Conservation (phyloP, 495 filamentous ascomycete genomes). For the Chaetomium cochliodes region DNA sequence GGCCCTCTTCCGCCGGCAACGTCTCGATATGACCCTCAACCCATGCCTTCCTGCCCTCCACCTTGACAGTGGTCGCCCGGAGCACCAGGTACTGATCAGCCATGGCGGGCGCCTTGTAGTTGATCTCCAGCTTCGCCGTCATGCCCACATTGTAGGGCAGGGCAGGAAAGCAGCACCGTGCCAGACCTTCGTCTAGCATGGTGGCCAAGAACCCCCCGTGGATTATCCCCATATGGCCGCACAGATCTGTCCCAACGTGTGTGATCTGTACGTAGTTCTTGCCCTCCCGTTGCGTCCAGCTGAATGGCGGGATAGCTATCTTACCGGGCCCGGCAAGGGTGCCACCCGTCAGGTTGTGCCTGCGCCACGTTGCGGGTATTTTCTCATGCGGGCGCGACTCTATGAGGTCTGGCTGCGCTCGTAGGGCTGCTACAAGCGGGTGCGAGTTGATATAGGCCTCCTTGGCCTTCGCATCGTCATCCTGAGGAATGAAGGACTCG, state of each 20-base stretch:
- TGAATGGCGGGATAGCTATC: constrained; percentile 78
- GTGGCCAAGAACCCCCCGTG: constrained; percentile 92
- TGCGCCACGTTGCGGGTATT: constrained; percentile 64
- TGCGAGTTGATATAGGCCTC: constrained; percentile 73
- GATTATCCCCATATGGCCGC: constrained; percentile 87
- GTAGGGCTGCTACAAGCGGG: constrained; percentile 65
- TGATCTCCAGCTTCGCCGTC: constrained; percentile 87
- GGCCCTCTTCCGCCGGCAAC: constrained; percentile 51
- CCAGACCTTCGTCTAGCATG: constrained; percentile 86
- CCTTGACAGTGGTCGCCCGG: constrained; percentile 76
- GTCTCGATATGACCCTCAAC: constrained; percentile 89
- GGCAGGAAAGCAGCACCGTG: constrained; percentile 85
- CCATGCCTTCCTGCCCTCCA: constrained; percentile 96
- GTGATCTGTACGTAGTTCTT: constrained; percentile 70
- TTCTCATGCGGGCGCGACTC: constrained; percentile 87
- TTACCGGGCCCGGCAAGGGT: constrained; percentile 71
- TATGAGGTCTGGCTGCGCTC: constrained; percentile 61
- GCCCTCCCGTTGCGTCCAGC: constrained; percentile 69
- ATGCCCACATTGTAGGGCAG: constrained; percentile 86
- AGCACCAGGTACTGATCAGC: constrained; percentile 78
- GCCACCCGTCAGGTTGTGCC: constrained; percentile 78
- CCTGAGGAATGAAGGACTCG: constrained; percentile 60
- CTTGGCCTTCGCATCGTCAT: constrained; percentile 59
- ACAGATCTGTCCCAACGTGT: constrained; percentile 79
- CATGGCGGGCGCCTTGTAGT: constrained; percentile 77